Evolutionary conservation across 805 yeast species (phyloP).

Genomic region (Metschnikowia orientalis): DNA sequence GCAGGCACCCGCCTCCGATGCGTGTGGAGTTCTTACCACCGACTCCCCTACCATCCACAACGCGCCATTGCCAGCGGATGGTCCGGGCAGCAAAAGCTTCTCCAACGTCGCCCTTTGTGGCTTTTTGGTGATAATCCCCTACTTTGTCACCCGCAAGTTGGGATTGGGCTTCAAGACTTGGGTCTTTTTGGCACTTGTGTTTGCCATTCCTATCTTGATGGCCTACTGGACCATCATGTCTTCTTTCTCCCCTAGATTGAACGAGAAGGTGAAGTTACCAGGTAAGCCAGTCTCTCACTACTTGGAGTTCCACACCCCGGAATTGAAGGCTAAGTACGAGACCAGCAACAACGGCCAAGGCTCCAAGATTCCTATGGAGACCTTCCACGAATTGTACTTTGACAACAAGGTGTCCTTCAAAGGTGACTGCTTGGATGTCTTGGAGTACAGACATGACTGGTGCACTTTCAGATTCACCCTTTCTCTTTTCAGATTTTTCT

Average conservation of each 20-base stretch:
- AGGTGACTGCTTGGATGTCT: slow-evolving; percentile 78
- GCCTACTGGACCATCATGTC: slow-evolving; percentile 80
- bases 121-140: slow-evolving; percentile 56
- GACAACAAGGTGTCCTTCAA: slow-evolving; percentile 80
- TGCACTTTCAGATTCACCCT: slow-evolving; percentile 74
- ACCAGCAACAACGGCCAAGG: slow-evolving; percentile 51
- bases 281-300: slow-evolving; percentile 74
- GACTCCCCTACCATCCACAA: slow-evolving; percentile 70
- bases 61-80: slow-evolving; percentile 88
- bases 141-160: slow-evolving; percentile 55
- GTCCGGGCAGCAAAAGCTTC: slow-evolving; percentile 78
- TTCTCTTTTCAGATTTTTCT: slow-evolving; percentile 71
- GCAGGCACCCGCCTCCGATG: slow-evolving; percentile 28
- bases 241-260: slow-evolving; percentile 73
- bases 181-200: slow-evolving; percentile 51
- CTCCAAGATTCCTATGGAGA: slow-evolving; percentile 84
- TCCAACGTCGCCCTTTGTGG: slow-evolving; percentile 53
- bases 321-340: slow-evolving; percentile 58
- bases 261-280: slow-evolving; percentile 73
- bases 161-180: slow-evolving; percentile 70
- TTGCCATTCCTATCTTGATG: slow-evolving; percentile 67
- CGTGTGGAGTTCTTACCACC: slow-evolving; percentile 36
- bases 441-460: slow-evolving; percentile 93
- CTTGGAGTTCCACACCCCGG: slow-evolving; percentile 75
- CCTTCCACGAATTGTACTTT: slow-evolving; percentile 84